These are phyloP conservation scores for Chrysanthemum lavandulifolium DNA, from an alignment of 129 eudicot species.

Conservation along the genomic window DNA sequence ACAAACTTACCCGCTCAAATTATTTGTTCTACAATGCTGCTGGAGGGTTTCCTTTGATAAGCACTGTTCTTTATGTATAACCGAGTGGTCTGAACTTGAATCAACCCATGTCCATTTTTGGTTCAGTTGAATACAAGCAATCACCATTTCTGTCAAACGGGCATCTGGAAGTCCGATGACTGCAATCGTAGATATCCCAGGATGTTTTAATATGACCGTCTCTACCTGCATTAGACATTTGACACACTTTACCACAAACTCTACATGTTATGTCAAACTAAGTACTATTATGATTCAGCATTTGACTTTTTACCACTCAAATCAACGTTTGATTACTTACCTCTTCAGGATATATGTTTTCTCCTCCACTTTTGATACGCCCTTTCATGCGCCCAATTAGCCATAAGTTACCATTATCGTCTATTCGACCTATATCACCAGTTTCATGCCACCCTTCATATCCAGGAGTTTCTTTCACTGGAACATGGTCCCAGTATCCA, in stretches of 20 bases:
- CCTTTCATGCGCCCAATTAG: constrained; percentile 85
- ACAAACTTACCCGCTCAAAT: constrained; percentile 59
- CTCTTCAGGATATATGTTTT: constrained; percentile 94
- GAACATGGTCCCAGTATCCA: constrained; percentile 70
- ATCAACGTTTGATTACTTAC: constrained; percentile 43
- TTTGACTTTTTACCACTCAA: not conserved
- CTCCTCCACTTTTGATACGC: constrained; percentile 93
- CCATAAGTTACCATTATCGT: constrained; percentile 78
- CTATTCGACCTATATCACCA: constrained; percentile 87
- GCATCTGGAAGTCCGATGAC: constrained; percentile 72
- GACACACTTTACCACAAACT: too few species aligned
- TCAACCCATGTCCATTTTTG: constrained; percentile 68
- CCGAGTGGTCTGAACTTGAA: constrained; percentile 10
- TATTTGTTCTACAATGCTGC: constrained; percentile 57
- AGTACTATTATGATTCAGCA: too few species aligned
- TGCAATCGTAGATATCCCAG: constrained; percentile 56
- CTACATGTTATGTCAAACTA: too few species aligned
- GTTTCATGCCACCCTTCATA: constrained; percentile 82
- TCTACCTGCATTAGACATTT: constrained; percentile 82
- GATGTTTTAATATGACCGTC: constrained; percentile 58
- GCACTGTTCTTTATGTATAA: constrained; percentile 19
- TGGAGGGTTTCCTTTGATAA: constrained; percentile 53
- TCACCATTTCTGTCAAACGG: constrained; percentile 74
- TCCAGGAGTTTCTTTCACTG: not conserved
- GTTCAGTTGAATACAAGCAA: constrained; percentile 61